A percentile compares a stretch with the other conserved stretches of the same genome.
Conservation (phyloP, 1,284 basidiomycete genomes). For the Tylopilus orsonianus region DNA sequence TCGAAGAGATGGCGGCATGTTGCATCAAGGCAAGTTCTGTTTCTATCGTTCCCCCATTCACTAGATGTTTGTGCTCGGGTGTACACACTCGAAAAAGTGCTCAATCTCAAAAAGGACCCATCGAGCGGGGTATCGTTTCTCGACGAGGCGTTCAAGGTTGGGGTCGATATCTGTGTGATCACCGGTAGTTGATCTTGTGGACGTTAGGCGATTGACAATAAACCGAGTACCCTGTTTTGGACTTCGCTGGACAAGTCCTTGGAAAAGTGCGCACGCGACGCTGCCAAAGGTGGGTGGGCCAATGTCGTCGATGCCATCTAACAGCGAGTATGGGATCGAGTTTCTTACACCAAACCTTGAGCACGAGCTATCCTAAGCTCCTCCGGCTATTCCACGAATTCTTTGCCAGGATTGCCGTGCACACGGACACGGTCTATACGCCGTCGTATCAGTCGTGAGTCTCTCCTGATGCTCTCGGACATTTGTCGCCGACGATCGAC, state of each 20-base stretch:
- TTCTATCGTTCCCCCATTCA: neutral
- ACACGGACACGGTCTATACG: slow-evolving; percentile 91
- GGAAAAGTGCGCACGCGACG: slow-evolving; percentile 78
- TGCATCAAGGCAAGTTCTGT: slow-evolving; percentile 75
- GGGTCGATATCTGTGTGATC: neutral
- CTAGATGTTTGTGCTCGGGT: slow-evolving; percentile 49
- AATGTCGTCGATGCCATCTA: neutral
- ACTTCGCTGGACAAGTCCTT: slow-evolving; percentile 75
- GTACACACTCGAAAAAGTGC: slow-evolving; percentile 91
- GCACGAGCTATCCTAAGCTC: slow-evolving; percentile 81
- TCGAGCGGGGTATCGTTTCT: slow-evolving; percentile 79
- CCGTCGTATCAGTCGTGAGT: slow-evolving; percentile 78
- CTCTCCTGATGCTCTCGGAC: neutral
- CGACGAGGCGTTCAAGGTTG: slow-evolving; percentile 88
- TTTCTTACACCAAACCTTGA: slow-evolving; percentile 86
- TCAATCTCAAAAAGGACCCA: slow-evolving; percentile 84
- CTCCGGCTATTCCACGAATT: slow-evolving; percentile 93
- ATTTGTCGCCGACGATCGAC: slow-evolving; percentile 50
- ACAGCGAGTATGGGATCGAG: slow-evolving; percentile 54
- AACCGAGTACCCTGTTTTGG: slow-evolving; percentile 92
- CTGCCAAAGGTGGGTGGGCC: slow-evolving; percentile 58
- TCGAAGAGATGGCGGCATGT: slow-evolving; percentile 87
- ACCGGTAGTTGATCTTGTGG: slow-evolving; percentile 5
- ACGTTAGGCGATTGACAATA: slow-evolving; percentile 76
- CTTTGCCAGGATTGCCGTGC: slow-evolving; percentile 90